Evolutionary conservation across 495 filamentous ascomycete genomes (phyloP).

Genomic region (Penicillium paradoxum): DNA sequence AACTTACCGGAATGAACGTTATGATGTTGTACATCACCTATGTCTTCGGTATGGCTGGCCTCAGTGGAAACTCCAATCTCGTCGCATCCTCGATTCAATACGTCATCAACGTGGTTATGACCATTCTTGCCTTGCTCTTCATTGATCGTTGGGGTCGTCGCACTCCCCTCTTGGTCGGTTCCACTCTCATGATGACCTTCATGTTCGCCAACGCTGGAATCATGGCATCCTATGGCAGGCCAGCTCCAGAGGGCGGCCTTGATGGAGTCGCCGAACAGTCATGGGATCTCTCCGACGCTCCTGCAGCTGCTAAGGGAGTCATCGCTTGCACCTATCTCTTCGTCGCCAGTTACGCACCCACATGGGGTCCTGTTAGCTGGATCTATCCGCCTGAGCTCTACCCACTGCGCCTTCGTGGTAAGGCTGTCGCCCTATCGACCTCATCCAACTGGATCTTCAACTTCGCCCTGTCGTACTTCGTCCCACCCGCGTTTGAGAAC

Average conservation of each 20-base stretch:
- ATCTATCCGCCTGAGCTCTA: slow-evolving; percentile 66
- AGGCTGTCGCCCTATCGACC: slow-evolving; percentile 67
- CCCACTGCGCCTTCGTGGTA: slow-evolving; percentile 58
- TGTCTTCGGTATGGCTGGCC: slow-evolving; percentile 68
- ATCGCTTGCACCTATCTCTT: slow-evolving; percentile 64
- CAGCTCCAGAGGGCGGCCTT: slow-evolving; percentile 49
- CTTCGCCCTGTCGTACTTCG: slow-evolving; percentile 74
- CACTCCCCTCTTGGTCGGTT: slow-evolving; percentile 60
- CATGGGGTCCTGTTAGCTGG: slow-evolving; percentile 65
- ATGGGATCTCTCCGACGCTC: slow-evolving; percentile 33
- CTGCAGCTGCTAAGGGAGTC: slow-evolving; percentile 46
- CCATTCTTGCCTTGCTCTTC: slow-evolving; percentile 51
- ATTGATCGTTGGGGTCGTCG: slow-evolving; percentile 62
- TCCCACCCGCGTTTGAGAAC: slow-evolving; percentile 67
- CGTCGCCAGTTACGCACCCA: slow-evolving; percentile 52
- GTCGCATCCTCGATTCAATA: slow-evolving; percentile 73
- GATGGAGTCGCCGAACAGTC: slow-evolving; percentile 32
- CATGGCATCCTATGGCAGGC: slow-evolving; percentile 48
- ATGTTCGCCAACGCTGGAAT: slow-evolving; percentile 67
- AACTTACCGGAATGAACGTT: slow-evolving; percentile 80
- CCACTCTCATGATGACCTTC: slow-evolving; percentile 62
- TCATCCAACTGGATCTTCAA: slow-evolving; percentile 76
- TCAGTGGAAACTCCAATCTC: slow-evolving; percentile 48
- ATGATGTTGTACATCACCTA: slow-evolving; percentile 71
- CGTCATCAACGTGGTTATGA: slow-evolving; percentile 53